Conservation (phyloP, 495 filamentous ascomycete genomes). For the Astrocystis sublimbata region DNA sequence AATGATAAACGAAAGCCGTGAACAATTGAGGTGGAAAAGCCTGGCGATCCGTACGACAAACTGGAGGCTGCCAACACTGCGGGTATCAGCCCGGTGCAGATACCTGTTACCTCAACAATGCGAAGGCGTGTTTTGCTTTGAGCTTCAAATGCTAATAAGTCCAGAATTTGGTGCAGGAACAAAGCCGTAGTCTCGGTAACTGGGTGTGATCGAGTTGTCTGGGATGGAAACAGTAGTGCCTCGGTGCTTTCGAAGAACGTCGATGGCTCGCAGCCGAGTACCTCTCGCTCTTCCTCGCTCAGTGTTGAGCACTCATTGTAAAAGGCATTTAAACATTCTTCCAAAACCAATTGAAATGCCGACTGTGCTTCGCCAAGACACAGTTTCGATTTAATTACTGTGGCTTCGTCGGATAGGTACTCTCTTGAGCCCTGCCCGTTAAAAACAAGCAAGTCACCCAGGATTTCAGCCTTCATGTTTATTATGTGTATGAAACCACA, state of each 20-base stretch:
- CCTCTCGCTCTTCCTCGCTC: background rate
- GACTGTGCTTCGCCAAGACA: conserved; percentile 2
- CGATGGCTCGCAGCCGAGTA: conserved; percentile 2
- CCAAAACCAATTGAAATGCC: background rate
- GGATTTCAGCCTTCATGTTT: conserved; percentile 9
- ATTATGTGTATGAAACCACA: background rate
- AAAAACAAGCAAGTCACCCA: conserved; percentile 12
- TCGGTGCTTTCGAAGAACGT: conserved; percentile 12
- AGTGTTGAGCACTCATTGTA: background rate
- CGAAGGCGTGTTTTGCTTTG: background rate
- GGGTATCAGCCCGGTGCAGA: conserved; percentile 18
- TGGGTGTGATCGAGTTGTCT: conserved; percentile 9
- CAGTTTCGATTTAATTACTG: background rate
- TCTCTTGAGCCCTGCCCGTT: conserved; percentile 18
- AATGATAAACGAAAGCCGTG: conserved; percentile 16
- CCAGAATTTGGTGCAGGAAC: conserved; percentile 17
- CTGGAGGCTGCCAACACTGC: conserved; percentile 11
- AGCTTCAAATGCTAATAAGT: conserved; percentile 6
- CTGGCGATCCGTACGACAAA: conserved; percentile 11
- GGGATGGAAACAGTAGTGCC: conserved; percentile 10
- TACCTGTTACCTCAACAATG: conserved; percentile 12
- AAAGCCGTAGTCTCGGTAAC: conserved; percentile 17
- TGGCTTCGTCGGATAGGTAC: conserved; percentile 9
- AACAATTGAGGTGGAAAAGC: conserved; percentile 6
- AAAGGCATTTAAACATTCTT: conserved; percentile 3